Conservation (phyloP, 2,329 filamentous ascomycete species). For the Pyricularia pennisetigena region DNA sequence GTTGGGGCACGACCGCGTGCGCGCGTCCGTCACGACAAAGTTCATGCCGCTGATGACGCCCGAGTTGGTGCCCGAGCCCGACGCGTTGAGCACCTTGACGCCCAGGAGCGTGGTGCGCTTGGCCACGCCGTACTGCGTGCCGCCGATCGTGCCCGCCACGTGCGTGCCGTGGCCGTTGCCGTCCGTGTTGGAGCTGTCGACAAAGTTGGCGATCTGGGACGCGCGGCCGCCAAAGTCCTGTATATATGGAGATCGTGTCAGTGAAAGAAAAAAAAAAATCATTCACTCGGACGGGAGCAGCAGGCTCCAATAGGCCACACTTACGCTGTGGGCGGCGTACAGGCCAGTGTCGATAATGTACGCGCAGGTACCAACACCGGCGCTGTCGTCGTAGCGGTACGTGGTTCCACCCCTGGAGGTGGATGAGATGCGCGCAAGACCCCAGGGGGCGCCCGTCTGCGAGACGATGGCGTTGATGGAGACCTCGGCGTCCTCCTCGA, state of each 20-base stretch:
- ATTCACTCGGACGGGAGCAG: no score
- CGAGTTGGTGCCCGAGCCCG: constrained; percentile 26
- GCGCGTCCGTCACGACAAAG: constrained; percentile 25
- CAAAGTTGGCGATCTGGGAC: constrained; percentile 5
- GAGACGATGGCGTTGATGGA: constrained; percentile 17
- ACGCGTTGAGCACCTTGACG: constrained; percentile 33
- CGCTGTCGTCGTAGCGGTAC: constrained; percentile 19
- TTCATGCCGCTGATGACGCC: constrained; percentile 34
- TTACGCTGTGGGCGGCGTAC: constrained; percentile 26
- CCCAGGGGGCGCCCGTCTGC: constrained; percentile 17
- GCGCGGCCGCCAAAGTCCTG: neutral
- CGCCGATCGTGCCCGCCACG: constrained; percentile 33
- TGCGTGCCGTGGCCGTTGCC: constrained; percentile 38
- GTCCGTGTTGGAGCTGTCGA: constrained; percentile 24
- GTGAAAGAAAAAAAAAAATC: no score
- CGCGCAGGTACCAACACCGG: constrained; percentile 19
- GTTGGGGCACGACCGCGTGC: constrained; percentile 25
- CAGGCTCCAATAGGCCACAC: constrained; percentile 7
- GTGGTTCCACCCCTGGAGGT: constrained; percentile 11
- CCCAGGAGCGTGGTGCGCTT: constrained; percentile 31
- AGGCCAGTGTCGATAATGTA: constrained; percentile 40
- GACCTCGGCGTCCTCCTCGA: constrained; percentile 20
- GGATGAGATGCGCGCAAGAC: constrained; percentile 18
- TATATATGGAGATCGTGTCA: no score
- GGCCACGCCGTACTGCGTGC: constrained; percentile 31